Evolutionary conservation across 495 filamentous ascomycete species (phyloP), one percentile per base, ranked within the genome.

Genomic region (Neurospora terricola): DNA sequence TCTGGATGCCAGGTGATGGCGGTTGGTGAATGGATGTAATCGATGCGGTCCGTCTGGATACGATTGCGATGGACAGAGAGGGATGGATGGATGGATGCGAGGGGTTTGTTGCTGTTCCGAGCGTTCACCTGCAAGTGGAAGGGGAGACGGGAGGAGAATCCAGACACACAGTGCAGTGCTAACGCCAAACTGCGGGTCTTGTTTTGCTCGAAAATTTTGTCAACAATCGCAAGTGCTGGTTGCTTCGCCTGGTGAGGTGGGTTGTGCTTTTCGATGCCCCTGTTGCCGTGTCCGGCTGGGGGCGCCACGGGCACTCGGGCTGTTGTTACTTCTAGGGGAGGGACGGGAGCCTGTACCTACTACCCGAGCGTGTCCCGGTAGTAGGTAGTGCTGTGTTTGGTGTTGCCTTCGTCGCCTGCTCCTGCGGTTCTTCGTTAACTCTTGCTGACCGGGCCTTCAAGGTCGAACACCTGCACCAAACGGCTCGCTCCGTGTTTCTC

Each of bases 201-300:
- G 38, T 48, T 75, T 76, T 72, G 72, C 72, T 78, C 69, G 72
- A 79, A 72, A 75, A 78, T 80, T 78, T 75, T 77, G 76, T 79
- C 78, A 80, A 80, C 78, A 79, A 80, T 77, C 78, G 75, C 71
- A 78, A 37, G 75, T 74, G 62, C 73, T 73, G 74, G 30, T 69
- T 69, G 42, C 71, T 73, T 45, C 42, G 69, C 73, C 70, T 69
- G 37, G 70, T 54, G 21, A 70, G 38, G 54, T 69, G 23, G 45
- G 71, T 38, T 62, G 54, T 62, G 54, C 54, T 30, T 62, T 30
- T 62, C 11, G 23, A 16, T 59, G 48, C 12, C 5, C 9, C 45
- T 54, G 5, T 14, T 54, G n/a, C 45, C n/a, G 21, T 48, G 54
- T 36, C 21, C 54, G 54, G 54, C 30, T 66, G 27, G 54, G 54